Evolutionary conservation across 1,139 yeast genomes (phyloP), one percentile per base, ranked within the genome.

Genomic region (Protomyces pachydermus): DNA sequence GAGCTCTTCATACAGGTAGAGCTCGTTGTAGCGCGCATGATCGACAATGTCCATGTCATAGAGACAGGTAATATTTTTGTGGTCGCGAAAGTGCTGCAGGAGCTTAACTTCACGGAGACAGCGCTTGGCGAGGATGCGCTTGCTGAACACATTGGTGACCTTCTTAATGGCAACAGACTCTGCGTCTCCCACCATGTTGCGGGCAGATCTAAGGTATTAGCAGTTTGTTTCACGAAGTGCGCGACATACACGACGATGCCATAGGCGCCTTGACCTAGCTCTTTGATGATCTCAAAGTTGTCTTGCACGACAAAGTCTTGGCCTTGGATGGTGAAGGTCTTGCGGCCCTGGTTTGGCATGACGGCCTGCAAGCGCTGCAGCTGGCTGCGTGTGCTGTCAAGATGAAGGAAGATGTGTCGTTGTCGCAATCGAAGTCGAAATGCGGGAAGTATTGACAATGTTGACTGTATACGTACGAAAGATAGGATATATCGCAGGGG

Each of bases 221-320:
- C 32, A 3, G 8, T 9, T 20, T 5, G 53, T 20, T 20, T 28
- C 4, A 9, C 8, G n/a, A 3, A 3, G 42, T 16, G 14, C 3
- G 32, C 18, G 9, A 72, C 97, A 9, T 62, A 66, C 68, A 65
- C 93, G 4, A 93, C 98, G 5, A 91, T 85, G 38, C 98, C 98
- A 73, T 93, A 93, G 0, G 98, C 97, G 3, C 98, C 98, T 71
- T 91, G 97, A 34, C 98, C 98, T 58, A 93, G 81, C 71, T 91
- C 97, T 72, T 91, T 89, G 67, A 89, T 88, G 69, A 93, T 81
- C 73, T 88, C 87, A 23, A 55, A 64, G 4, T 55, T 61, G 25
- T 60, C 65, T 20, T 65, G 61, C 9, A 65, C 60, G 23, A 55
- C 62, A 32, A 64, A 64, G 12, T 65, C 65, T 37, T 65, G 66